Conservation (phyloP, 1,284 basidiomycete genomes). For the Cryptococcus amylolentus region DNA sequence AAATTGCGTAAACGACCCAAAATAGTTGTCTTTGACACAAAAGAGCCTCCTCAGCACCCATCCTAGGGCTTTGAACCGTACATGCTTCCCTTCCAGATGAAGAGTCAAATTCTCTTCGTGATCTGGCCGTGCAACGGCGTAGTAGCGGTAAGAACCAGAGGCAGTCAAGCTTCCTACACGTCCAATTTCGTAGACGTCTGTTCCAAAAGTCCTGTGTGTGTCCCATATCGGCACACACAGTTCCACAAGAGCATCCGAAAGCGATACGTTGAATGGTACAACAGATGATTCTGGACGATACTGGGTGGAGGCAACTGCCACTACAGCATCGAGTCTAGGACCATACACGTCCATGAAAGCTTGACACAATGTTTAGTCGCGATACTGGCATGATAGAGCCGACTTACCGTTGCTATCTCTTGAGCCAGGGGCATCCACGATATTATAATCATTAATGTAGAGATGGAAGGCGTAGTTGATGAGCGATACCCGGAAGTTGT, state of each 20-base stretch:
- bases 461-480: conserved; percentile 71
- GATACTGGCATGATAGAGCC: background rate
- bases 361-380: conserved; percentile 36
- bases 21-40: conserved; percentile 84
- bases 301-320: conserved; percentile 64
- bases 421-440: conserved; percentile 79
- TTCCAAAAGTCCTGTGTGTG: conserved; percentile 66
- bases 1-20: conserved; percentile 87
- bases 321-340: conserved; percentile 55
- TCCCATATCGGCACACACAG: conserved; percentile 82
- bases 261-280: conserved; percentile 64
- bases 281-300: conserved; percentile 69
- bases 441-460: conserved; percentile 92
- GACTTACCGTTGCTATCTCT: conserved; percentile 71
- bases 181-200: conserved; percentile 56
- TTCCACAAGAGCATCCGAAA: conserved; percentile 58
- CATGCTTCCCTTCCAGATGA: conserved; percentile 56
- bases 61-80: conserved; percentile 69
- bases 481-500: conserved; percentile 66
- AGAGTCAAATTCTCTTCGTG: conserved; percentile 74
- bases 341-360: conserved; percentile 71
- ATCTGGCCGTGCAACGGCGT: conserved; percentile 62
- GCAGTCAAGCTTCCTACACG: conserved; percentile 59
- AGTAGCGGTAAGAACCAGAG: conserved; percentile 72
- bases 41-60: conserved; percentile 85